Base-by-base conservation (phyloP, 306 rosid species). In the Corylus americana region DNA sequence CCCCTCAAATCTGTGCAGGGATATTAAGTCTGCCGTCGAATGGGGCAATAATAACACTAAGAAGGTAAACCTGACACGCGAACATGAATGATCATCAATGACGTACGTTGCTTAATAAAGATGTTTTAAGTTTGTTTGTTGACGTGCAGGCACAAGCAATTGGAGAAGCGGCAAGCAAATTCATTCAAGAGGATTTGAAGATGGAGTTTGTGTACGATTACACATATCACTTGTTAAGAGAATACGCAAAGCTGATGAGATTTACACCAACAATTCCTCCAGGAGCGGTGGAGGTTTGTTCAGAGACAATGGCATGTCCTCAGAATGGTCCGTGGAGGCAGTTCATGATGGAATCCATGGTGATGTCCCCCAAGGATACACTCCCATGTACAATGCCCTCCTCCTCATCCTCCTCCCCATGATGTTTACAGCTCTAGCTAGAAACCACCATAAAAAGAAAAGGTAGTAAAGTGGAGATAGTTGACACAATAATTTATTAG, bases 171-270 rank as follows among this genome's bases (percentile, higher is more conserved):
- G 91, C 83, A 71, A 79, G 80, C 0, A 44, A 77, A 18, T 88
- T 55, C 71, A 57, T 86, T 4, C 55, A 47, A 18, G 86, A 86
- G 16, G 75, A 88, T 39, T 63, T 88, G 17, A 86, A 55, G 55
- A 86, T 88, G 86, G 82, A 84, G 16, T 66, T 70, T 53, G 91
- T 88, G 61, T 88, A 88, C 73, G 91, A 88, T 71, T 88, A 83
- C 64, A 86, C 83, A 88, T 82, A 86, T 54, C 86, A 88, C 70
- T 49, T 79, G 10, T 54, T 88, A 18, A 76, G 17, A 17, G 70
- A 48, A 8, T 88, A 88, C 77, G 86, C 88, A 66, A 86, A 31
- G 20, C 91, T 88, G 3, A 2, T 81, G 74, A 88, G 20, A 67
- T 88, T 74, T 76, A 68, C 84, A 74, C 91, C 91, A 25, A 76